Base-by-base conservation (phyloP, 1,284 basidiomycete species). In the Xanthoconium separans region DNA sequence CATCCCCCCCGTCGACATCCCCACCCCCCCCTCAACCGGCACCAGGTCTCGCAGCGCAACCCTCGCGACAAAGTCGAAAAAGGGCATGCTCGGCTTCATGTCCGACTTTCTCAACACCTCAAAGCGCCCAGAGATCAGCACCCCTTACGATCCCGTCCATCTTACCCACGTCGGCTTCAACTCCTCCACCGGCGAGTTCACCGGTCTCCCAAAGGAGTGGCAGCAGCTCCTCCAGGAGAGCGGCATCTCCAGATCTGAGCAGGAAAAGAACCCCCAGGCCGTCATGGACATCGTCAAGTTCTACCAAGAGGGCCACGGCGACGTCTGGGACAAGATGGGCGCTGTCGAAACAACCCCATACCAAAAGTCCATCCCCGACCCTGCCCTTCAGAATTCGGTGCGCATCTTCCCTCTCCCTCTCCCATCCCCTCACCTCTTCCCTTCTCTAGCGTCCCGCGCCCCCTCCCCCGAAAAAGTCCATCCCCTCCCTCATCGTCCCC, bases 81-180 rank as follows among this genome's bases (percentile, higher is more conserved):
- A 87, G 72, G 83, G 86, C 59, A 82, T 91, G 69, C 74, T 91
- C 45, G 82, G 84, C 34, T 87, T 90, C 72, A 86, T 91, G 80
- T 80, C 83, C 42, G 91, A 93, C 62, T 84, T 95, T 61, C 84
- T 95, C 68, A 86, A 83, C 58, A 80, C 82, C 45, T 81, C 83
- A 54, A 95, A 93, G 76, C 84, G 91, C 41, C 88, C 89, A 18
- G 94, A 97, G 74, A 99, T 99, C 76, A 95, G 92, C 62, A 97
- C 94, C 3, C 96, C 94, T 1, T 99, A 98, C 71, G 97, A 99
- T 73, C 97, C 97, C n/a, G 95, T 99, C 39, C 97, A 99, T 76
- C 87, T 99, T 62, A 99, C 96, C 1, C 97, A 99, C 69, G 97
- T 99, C 69, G 97, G 96, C 58, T 99, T 98, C 83, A 98, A 99